Percentiles rank a stretch among this genome's conserved stretches.
Evolutionary conservation across 805 yeast species (phyloP).

Genomic region (Ogataea nonfermentans): DNA sequence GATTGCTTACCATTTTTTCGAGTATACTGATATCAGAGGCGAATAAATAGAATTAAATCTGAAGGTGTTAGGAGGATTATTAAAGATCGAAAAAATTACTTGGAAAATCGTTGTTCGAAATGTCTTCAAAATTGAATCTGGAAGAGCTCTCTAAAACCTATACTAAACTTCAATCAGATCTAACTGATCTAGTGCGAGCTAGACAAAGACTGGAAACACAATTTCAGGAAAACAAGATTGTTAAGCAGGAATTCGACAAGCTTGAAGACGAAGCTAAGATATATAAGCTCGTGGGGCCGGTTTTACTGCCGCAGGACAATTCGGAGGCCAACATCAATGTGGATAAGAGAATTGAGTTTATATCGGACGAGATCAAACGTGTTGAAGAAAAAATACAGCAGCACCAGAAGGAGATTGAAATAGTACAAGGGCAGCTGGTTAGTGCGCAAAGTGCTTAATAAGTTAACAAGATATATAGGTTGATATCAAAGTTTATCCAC

Average conservation of each 20-base stretch:
- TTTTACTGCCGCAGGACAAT: conserved; percentile 83
- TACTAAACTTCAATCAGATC: conserved; percentile 27
- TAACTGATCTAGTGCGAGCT: conserved; percentile 55
- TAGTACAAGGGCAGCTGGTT: conserved; percentile 47
- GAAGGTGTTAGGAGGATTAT: background rate
- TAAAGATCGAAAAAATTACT: background rate
- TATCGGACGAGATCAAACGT: conserved; percentile 69
- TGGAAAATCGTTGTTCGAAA: background rate
- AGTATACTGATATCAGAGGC: background rate
- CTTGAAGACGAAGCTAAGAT: conserved; percentile 66
- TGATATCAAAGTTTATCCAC: conserved; percentile 42
- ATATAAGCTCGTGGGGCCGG: conserved; percentile 89
- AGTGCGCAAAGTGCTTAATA: conserved; percentile 19
- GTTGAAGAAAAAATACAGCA: conserved; percentile 69
- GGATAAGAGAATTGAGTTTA: conserved; percentile 85
- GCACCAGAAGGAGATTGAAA: conserved; percentile 55
- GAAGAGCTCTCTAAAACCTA: conserved; percentile 28
- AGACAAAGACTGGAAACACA: conserved; percentile 92
- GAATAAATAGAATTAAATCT: background rate
- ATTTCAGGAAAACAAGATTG: conserved; percentile 89
- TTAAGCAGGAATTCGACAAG: conserved; percentile 69
- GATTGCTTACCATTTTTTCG: conserved; percentile 2
- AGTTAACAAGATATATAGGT: conserved; percentile 4
- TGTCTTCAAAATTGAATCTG: conserved; percentile 4
- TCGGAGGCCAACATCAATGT: conserved; percentile 82